phyloP scores from a whole-genome alignment of 305 asterid species.

The Ilex paraguariensis region DNA sequence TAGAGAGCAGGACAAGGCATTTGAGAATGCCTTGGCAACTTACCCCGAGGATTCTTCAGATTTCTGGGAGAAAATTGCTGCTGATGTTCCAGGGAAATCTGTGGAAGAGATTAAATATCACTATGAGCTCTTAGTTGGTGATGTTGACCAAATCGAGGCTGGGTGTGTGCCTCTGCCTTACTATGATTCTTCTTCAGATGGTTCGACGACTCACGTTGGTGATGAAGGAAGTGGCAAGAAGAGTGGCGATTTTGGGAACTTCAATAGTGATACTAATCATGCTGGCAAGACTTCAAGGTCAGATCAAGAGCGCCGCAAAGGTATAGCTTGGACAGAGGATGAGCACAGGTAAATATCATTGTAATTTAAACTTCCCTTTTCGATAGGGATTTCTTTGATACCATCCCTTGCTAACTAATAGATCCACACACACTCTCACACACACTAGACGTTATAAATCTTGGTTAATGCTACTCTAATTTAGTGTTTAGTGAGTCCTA shows the following conservation, averaged over 20 bases:
- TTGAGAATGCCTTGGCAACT: conserved; percentile 70
- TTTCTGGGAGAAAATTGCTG: conserved; percentile 79
- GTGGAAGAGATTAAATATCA: conserved; percentile 63
- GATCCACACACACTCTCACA: no score
- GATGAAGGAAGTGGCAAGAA: conserved; percentile 55
- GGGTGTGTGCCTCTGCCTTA: conserved; percentile 63
- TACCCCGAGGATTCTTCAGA: conserved; percentile 54
- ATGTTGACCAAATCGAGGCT: conserved; percentile 58
- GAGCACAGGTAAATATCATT: conserved; percentile 63
- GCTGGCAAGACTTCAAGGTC: conserved; percentile 58
- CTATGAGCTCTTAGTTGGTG: conserved; percentile 70
- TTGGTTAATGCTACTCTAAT: no score
- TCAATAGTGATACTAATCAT: conserved; percentile 39
- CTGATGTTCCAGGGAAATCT: conserved; percentile 72
- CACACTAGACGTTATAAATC: no score
- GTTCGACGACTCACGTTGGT: conserved; percentile 38
- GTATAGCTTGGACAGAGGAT: conserved; percentile 98
- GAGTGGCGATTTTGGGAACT: conserved; percentile 35
- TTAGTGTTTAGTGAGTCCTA: no score
- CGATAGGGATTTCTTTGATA: no score
- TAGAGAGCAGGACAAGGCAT: conserved; percentile 75
- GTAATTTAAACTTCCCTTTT: no score
- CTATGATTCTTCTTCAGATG: conserved; percentile 55
- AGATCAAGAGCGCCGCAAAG: conserved; percentile 93
- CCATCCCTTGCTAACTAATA: no score